These are phyloP conservation scores for Vigna unguiculata DNA, from an alignment of 306 rosid species.

Conservation along the genomic window DNA sequence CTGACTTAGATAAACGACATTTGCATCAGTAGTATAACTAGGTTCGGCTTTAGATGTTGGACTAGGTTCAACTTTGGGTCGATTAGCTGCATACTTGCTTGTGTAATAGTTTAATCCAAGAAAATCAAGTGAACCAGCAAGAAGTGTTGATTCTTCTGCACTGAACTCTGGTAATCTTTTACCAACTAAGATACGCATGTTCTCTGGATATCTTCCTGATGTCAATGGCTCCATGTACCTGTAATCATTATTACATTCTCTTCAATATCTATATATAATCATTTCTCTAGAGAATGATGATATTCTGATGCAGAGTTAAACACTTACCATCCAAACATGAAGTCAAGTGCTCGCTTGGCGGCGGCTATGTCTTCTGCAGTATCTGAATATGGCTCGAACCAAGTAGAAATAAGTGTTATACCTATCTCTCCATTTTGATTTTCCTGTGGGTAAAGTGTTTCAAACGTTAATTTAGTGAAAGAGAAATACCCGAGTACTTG, in stretches of 20 bases:
- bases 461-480: not conserved
- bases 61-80: not conserved
- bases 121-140: conserved; percentile 64
- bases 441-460: conserved; percentile 39
- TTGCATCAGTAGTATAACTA: conserved; percentile 49
- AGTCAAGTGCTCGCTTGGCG: conserved; percentile 59
- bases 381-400: conserved; percentile 58
- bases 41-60: not conserved
- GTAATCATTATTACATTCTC: not conserved
- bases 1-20: conserved; percentile 44
- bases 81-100: conserved; percentile 51
- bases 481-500: not conserved
- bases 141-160: conserved; percentile 1
- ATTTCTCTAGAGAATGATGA: no score
- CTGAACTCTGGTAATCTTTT: conserved; percentile 56
- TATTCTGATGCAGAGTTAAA: no score
- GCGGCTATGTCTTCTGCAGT: conserved; percentile 41
- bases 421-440: conserved; percentile 71
- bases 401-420: conserved; percentile 49
- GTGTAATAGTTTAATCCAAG: conserved; percentile 74
- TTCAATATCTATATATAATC: no score
- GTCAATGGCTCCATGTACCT: conserved; percentile 69
- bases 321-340: conserved; percentile 75
- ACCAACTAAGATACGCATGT: conserved; percentile 57
- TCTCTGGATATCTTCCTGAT: conserved; percentile 61